phyloP scores from a whole-genome alignment of 352 stramenopile species.

The Achlya hypogyna region DNA sequence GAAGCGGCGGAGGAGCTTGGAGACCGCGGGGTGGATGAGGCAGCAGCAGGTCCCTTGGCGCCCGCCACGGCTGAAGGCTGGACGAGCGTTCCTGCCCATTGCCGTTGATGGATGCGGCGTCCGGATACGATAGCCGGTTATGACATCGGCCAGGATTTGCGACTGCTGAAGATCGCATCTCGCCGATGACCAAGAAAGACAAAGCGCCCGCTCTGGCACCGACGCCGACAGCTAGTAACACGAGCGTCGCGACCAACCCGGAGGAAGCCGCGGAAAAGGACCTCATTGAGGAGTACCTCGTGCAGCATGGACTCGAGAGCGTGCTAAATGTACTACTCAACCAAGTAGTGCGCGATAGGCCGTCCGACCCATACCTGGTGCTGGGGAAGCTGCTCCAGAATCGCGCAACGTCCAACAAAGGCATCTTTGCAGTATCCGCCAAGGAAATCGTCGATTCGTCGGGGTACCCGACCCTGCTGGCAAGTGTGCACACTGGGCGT shows the following conservation, averaged over 20 bases:
- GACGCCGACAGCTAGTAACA: not conserved
- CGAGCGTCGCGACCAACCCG: not conserved
- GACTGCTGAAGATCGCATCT: not conserved
- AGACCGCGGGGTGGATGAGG: no score
- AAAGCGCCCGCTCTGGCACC: not conserved
- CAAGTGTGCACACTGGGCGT: conserved; percentile 57
- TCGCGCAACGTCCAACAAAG: conserved; percentile 48
- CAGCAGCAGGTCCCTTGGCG: no score
- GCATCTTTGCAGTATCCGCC: conserved; percentile 59
- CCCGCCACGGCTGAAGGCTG: no score
- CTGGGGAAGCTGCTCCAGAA: conserved; percentile 51
- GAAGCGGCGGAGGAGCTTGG: no score
- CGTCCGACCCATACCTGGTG: conserved; percentile 58
- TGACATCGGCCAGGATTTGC: no score
- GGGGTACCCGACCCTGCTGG: conserved; percentile 35
- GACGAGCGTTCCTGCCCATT: no score
- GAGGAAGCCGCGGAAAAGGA: conserved; percentile 48
- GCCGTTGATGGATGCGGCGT: no score
- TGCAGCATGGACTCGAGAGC: conserved; percentile 55
- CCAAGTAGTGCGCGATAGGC: conserved; percentile 50
- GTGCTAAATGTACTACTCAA: conserved; percentile 66
- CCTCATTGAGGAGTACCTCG: conserved; percentile 61
- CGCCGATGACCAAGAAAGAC: conserved; percentile 9
- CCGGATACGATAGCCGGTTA: no score
- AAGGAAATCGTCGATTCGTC: conserved; percentile 36